Evolutionary conservation across 2,329 filamentous ascomycete genomes (phyloP).

Genomic region (Triangularia setosa): DNA sequence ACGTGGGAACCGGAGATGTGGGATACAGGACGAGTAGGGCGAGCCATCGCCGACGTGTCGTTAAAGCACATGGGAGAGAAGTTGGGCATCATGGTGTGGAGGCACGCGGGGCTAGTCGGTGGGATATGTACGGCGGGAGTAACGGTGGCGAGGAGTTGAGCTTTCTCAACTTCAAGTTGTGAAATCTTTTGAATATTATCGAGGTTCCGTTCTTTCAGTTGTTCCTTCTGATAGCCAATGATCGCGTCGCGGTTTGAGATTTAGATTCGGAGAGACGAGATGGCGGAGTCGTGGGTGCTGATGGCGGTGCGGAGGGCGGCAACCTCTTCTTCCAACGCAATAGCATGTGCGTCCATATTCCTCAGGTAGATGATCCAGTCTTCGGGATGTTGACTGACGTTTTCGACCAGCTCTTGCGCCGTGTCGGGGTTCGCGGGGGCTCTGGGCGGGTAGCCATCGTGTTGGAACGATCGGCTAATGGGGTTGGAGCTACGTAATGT

Average conservation of each 20-base stretch:
- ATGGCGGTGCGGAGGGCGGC: too few species aligned
- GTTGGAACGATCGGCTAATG: background rate
- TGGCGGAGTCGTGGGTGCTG: background rate
- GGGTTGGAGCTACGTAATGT: too few species aligned
- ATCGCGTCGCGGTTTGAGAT: background rate
- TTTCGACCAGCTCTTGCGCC: background rate
- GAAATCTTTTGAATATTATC: background rate
- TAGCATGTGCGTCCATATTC: background rate
- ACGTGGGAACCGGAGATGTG: conserved; percentile 2
- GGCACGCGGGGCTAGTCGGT: too few species aligned
- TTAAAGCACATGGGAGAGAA: conserved; percentile 5
- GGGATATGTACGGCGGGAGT: too few species aligned
- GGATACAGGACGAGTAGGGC: conserved; percentile 10
- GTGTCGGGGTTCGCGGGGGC: background rate
- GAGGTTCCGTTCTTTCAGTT: conserved; percentile 6
- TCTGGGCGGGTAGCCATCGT: background rate
- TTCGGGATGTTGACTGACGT: background rate
- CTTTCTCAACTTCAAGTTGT: background rate
- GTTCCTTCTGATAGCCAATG: conserved; percentile 4
- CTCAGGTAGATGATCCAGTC: background rate
- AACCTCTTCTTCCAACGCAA: background rate
- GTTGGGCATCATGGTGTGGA: conserved; percentile 8
- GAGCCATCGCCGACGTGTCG: conserved; percentile 8
- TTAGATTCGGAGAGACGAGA: conserved; percentile 2
- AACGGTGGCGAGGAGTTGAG: too few species aligned